Base-by-base conservation (phyloP, 305 asterid species). In the Andrographis paniculata region DNA sequence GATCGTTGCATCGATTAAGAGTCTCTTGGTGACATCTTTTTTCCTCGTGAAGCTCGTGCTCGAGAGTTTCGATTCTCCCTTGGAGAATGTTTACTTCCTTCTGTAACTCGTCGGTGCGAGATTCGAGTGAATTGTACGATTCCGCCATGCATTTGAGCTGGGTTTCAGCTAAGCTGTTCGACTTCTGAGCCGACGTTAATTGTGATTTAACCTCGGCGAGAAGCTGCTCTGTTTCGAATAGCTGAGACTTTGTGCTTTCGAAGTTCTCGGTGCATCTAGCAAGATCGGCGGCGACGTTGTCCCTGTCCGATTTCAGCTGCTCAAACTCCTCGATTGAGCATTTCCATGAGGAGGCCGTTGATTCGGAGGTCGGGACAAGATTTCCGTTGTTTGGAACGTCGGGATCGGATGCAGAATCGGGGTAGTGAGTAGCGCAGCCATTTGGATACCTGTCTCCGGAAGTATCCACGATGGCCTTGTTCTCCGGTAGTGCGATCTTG, bases 61-160 rank as follows among this genome's bases (percentile, higher is more conserved):
- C 85, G 69, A 86, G 50, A 55, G 55, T 75, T 41, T 68, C 87
- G 20, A 77, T 60, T 65, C 67, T 86, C 31, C 62, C 85, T 61
- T 55, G 79, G n/a, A 86, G 92, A 53, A 64, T 58, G 67, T 75
- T 71, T 17, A 80, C 76, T 79, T 86, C 96, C 49, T 74, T 72
- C 69, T 82, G 89, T 38, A 91, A 70, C 35, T 81, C 87, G 56
- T 78, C 87, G 28, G 92, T 80, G 30, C 94, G 86, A 24, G 68
- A 61, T 72, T 91, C 99, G 40, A 91, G 96, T 40, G 78, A 61
- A 35, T 72, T 91, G 74, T 91, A 91, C 0, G 99, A 91, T 61
- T 86, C 99, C 2, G 95, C 93, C 99, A 91, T 91, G 74, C 99
- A 91, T 64, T 83, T 91, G 55, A 91, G 89, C 78, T 91, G 99